Percentiles rank a stretch among this genome's conserved stretches.
Conservation (phyloP, 257 asterid species). For the Coffea canephora region DNA sequence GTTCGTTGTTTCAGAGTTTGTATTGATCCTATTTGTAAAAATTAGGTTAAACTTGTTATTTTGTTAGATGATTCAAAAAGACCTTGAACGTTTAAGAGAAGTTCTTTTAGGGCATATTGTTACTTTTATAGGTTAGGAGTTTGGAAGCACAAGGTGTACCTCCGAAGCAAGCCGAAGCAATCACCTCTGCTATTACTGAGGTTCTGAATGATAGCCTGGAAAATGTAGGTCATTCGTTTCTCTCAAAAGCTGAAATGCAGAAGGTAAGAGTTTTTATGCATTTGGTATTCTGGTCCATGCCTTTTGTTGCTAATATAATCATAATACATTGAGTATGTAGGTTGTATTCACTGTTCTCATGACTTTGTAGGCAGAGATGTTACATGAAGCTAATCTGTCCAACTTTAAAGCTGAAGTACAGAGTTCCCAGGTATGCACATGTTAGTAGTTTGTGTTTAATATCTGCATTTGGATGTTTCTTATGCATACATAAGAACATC, state of each 20-base stretch:
- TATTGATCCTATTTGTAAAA: not conserved
- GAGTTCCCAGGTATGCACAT: conserved; percentile 51
- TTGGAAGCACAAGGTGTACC: conserved; percentile 65
- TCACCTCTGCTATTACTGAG: conserved; percentile 54
- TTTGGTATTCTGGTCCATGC: not conserved
- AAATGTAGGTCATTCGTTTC: conserved; percentile 44
- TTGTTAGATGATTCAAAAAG: not conserved
- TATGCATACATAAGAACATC: not conserved
- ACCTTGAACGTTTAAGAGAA: not conserved
- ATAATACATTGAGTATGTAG: not conserved
- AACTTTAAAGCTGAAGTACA: conserved; percentile 56
- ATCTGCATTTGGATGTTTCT: not conserved
- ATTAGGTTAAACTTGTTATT: not conserved
- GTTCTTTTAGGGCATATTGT: not conserved
- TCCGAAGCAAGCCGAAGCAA: conserved; percentile 61
- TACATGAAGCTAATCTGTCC: conserved; percentile 46
- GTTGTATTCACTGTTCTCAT: conserved; percentile 2
- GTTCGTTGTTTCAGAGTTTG: not conserved
- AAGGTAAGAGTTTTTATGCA: conserved; percentile 33
- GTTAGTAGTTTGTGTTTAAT: not conserved
- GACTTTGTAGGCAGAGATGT: conserved; percentile 39
- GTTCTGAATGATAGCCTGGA: conserved; percentile 57
- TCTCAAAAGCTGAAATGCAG: conserved; percentile 58
- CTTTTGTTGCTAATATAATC: not conserved
- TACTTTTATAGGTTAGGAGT: conserved; percentile 44